These are phyloP conservation scores for Hyphodiscus hymeniophilus DNA, from an alignment of 495 filamentous ascomycete species.

Conservation along the genomic window DNA sequence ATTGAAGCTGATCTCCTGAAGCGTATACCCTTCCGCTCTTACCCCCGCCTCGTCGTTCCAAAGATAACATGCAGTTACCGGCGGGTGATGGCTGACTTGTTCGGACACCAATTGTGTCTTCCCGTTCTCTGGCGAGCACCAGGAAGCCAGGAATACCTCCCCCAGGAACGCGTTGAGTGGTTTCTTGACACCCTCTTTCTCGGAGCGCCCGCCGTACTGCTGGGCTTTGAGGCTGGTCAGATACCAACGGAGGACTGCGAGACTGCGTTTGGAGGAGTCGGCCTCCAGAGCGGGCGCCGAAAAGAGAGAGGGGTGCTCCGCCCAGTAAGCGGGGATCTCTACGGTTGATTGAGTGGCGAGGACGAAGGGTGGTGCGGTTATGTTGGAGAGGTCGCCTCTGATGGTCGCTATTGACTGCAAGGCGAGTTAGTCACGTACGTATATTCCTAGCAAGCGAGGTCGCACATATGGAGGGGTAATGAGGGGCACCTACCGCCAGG, in stretches of 20 bases:
- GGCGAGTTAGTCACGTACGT: not conserved
- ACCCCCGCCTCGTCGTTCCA: slow-evolving; percentile 75
- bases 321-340: slow-evolving; percentile 95
- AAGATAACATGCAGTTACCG: slow-evolving; percentile 89
- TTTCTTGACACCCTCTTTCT: slow-evolving; percentile 94
- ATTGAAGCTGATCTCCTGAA: slow-evolving; percentile 88
- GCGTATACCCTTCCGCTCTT: slow-evolving; percentile 85
- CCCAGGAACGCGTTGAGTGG: slow-evolving; percentile 88
- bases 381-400: slow-evolving; percentile 84
- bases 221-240: slow-evolving; percentile 88
- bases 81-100: slow-evolving; percentile 88
- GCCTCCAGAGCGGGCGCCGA: slow-evolving; percentile 73
- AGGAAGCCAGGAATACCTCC: slow-evolving; percentile 73
- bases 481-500: too few relatives aligned
- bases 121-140: slow-evolving; percentile 34
- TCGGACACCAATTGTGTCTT: slow-evolving; percentile 61
- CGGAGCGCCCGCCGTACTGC: slow-evolving; percentile 63
- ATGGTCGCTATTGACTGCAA: slow-evolving; percentile 84
- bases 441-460: too few relatives aligned
- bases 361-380: slow-evolving; percentile 94
- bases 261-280: slow-evolving; percentile 71
- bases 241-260: slow-evolving; percentile 93
- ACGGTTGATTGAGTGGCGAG: slow-evolving; percentile 81
- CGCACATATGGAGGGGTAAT: not conserved
- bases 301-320: slow-evolving; percentile 80